Base-by-base conservation (phyloP, 148 eudicot genomes). In the Hydrangea macrophylla region DNA sequence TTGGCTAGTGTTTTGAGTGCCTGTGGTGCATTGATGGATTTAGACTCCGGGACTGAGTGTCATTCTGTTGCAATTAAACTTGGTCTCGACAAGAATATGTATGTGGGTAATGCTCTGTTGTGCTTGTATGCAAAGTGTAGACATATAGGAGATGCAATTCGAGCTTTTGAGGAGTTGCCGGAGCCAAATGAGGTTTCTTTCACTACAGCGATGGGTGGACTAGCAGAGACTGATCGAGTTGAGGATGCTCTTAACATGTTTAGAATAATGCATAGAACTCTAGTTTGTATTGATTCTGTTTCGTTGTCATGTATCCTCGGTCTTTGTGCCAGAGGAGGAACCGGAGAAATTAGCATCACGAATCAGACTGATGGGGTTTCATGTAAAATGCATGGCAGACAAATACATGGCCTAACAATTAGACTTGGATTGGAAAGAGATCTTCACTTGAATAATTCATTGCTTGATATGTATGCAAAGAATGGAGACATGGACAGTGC, bases 111-210 rank as follows among this genome's bases (percentile, higher is more conserved):
- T 79, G 85, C 97, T 70, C 79, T 89, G 75, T 70, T 92, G 71
- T 67, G 77, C 18, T 75, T 89, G 92, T 92, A 92, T 82, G 86
- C 85, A 25, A 89, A 85, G 81, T 80, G 88, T 67, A 70, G 72
- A 64, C 45, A 76, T 68, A 59, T 81, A 15, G 71, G 53, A 23
- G 83, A 89, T 61, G 90, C 90, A 3, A 62, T 83, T 67, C 50
- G 31, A 70, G 85, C 73, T 37, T 88, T 92, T 79, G 65, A 57
- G 57, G 86, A 83, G 42, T 80, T 89, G 76, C 60, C 67, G 6
- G 87, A 80, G 68, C 85, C 82, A 56, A 92, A 89, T 64, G 92
- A 86, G 82, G 89, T 92, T 68, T 86, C 95, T 44, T 92, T 89
- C 70, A 92, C 97, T 3, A 86, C 90, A 24, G 80, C 89, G 72